phyloP scores from a whole-genome alignment of 164 flowering plant genomes.

The Saururus chinensis region DNA sequence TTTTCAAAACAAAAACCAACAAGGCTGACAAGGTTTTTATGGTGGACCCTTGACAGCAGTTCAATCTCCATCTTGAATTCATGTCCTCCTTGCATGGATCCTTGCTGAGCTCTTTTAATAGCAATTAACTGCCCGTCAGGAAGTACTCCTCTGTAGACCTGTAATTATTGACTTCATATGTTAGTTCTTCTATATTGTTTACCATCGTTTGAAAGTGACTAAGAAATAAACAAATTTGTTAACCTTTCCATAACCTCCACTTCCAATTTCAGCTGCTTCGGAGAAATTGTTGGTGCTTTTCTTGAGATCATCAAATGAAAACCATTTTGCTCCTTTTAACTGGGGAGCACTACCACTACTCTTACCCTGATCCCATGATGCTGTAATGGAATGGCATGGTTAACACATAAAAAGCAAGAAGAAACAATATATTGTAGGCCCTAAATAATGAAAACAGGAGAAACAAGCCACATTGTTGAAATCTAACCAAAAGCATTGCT shows the following conservation, averaged over 20 bases:
- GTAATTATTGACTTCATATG: not conserved
- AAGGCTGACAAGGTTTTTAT: slow-evolving; percentile 62
- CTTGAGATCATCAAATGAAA: slow-evolving; percentile 52
- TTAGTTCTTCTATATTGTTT: not conserved
- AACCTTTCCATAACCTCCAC: slow-evolving; percentile 27
- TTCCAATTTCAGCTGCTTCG: slow-evolving; percentile 46
- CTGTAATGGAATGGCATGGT: slow-evolving; percentile 15
- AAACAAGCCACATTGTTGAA: not conserved
- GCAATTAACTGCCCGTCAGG: slow-evolving; percentile 45
- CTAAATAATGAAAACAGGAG: not conserved
- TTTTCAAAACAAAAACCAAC: slow-evolving; percentile 69
- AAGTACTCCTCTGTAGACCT: slow-evolving; percentile 58
- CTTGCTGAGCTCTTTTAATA: slow-evolving; percentile 65
- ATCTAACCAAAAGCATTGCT: slow-evolving; percentile 55
- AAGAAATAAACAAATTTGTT: slow-evolving; percentile 20
- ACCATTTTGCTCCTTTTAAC: slow-evolving; percentile 49
- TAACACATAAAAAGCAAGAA: not conserved
- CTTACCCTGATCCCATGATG: slow-evolving; percentile 31
- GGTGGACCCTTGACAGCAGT: slow-evolving; percentile 67
- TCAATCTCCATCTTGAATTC: slow-evolving; percentile 73
- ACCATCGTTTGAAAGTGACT: slow-evolving; percentile 20
- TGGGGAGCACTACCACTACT: slow-evolving; percentile 34
- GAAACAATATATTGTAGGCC: not conserved
- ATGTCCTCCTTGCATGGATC: slow-evolving; percentile 59
- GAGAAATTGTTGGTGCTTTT: slow-evolving; percentile 53